phyloP scores from a whole-genome alignment of 169 alveolate genomes.

The Cryptosporidium ubiquitum region DNA sequence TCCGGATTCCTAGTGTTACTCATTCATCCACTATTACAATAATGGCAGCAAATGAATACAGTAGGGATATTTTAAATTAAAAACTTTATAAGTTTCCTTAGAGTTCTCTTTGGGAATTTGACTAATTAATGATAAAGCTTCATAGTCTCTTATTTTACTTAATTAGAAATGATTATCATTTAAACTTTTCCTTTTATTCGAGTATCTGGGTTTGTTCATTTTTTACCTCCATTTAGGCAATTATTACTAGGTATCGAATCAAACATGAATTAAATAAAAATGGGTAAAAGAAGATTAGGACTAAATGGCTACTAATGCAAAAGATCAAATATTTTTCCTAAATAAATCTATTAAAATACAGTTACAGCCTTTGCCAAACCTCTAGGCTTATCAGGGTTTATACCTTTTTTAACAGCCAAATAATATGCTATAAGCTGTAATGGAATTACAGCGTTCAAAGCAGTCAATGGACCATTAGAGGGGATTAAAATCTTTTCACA shows the following conservation, averaged over 20 bases:
- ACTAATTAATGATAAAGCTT: constrained; percentile 18
- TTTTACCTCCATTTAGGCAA: background rate
- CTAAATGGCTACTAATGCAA: background rate
- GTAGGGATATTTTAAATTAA: background rate
- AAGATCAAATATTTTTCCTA: too few relatives aligned
- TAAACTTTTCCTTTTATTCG: too few relatives aligned
- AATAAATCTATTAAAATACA: constrained; percentile 45
- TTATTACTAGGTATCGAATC: too few relatives aligned
- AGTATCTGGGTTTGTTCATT: too few relatives aligned
- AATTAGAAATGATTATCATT: background rate
- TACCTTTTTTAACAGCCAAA: constrained; percentile 79
- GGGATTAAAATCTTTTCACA: constrained; percentile 86
- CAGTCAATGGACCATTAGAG: constrained; percentile 84
- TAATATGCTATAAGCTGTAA: constrained; percentile 87
- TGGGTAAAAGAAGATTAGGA: background rate
- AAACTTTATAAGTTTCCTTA: background rate
- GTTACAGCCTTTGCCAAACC: constrained; percentile 89
- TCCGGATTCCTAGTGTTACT: background rate
- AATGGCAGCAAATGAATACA: background rate
- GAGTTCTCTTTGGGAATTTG: background rate
- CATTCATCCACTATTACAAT: background rate
- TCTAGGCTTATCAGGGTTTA: constrained; percentile 88
- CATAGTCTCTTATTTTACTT: background rate
- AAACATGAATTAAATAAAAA: too few relatives aligned
- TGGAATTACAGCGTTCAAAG: constrained; percentile 87